Conservation (phyloP, 331 rosid genomes). For the Dryas integrifolia region DNA sequence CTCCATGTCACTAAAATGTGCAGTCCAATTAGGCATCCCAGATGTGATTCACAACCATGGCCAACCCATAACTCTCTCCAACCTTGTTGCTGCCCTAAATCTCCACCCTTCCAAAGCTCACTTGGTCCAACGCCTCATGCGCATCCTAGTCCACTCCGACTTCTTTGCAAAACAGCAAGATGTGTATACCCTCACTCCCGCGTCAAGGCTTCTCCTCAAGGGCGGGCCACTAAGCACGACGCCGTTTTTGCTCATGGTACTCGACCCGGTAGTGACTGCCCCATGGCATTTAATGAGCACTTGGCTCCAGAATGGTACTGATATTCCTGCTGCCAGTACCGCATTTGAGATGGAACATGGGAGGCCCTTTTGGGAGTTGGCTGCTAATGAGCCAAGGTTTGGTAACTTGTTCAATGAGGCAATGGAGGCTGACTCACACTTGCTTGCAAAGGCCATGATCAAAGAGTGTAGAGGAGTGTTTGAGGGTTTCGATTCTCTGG, state of each 20-base stretch:
- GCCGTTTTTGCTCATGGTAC: constrained; percentile 15
- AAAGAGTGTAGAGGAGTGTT: constrained; percentile 17
- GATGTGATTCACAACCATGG: constrained; percentile 48
- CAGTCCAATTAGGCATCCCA: constrained; percentile 40
- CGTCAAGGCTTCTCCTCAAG: constrained; percentile 31
- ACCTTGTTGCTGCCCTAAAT: constrained; percentile 33
- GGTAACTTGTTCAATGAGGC: constrained; percentile 14
- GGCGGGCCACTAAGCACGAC: background rate
- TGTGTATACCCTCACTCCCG: constrained; percentile 11
- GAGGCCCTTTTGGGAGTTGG: constrained; percentile 11
- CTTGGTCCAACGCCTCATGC: constrained; percentile 39
- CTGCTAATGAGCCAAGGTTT: background rate
- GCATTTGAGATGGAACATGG: constrained; percentile 28
- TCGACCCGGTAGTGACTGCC: background rate
- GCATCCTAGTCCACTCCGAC: constrained; percentile 30
- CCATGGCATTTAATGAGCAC: constrained; percentile 9
- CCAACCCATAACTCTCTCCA: constrained; percentile 40
- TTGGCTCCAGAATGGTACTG: constrained; percentile 12
- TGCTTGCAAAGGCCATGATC: background rate
- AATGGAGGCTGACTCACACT: constrained; percentile 33
- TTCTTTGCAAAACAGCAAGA: constrained; percentile 9
- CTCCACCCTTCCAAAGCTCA: constrained; percentile 36
- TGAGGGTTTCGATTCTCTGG: constrained; percentile 32
- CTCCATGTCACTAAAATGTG: constrained; percentile 54
- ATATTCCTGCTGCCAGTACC: background rate